Conservation (phyloP, 2,329 filamentous ascomycete genomes). For the Diaporthe ampelina region DNA sequence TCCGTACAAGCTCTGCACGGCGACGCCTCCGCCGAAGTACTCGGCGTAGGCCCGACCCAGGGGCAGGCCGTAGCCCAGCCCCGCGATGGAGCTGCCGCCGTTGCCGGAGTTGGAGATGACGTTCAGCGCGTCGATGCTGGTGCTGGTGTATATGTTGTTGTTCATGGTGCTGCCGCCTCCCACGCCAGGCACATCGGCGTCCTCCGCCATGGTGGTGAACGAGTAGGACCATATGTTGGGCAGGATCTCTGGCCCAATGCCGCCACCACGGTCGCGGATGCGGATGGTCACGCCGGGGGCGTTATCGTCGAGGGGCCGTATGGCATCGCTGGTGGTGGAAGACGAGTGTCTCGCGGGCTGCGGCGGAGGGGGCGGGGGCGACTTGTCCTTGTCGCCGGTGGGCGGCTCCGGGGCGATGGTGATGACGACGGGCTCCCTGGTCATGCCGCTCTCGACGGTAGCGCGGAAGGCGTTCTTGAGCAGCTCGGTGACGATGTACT, state of each 20-base stretch:
- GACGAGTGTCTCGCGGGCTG: slow-evolving; percentile 30
- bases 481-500: slow-evolving; percentile 97
- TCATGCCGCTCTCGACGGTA: slow-evolving; percentile 86
- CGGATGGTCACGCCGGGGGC: slow-evolving; percentile 92
- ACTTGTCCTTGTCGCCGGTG: slow-evolving; percentile 39
- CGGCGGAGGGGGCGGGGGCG: slow-evolving; percentile 46
- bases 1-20: slow-evolving; percentile 94
- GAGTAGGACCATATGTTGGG: slow-evolving; percentile 96
- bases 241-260: slow-evolving; percentile 86
- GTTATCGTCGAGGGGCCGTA: slow-evolving; percentile 72
- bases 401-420: slow-evolving; percentile 84
- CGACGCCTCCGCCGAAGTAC: slow-evolving; percentile 96
- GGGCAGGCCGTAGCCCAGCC: slow-evolving; percentile 92
- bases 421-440: slow-evolving; percentile 86
- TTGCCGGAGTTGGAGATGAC: slow-evolving; percentile 80
- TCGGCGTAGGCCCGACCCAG: slow-evolving; percentile 94
- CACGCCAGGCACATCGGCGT: slow-evolving; percentile 59
- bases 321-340: slow-evolving; percentile 60
- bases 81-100: slow-evolving; percentile 86
- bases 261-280: slow-evolving; percentile 94
- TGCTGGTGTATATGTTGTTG: slow-evolving; percentile 53
- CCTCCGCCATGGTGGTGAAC: slow-evolving; percentile 92
- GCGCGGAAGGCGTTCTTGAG: slow-evolving; percentile 97
- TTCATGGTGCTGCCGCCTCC: slow-evolving; percentile 64
- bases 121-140: slow-evolving; percentile 77